Evolutionary conservation across 192 early-diverging fungal species (phyloP), one percentile per base, ranked within the genome.

Genomic region (Linnemannia zychae): DNA sequence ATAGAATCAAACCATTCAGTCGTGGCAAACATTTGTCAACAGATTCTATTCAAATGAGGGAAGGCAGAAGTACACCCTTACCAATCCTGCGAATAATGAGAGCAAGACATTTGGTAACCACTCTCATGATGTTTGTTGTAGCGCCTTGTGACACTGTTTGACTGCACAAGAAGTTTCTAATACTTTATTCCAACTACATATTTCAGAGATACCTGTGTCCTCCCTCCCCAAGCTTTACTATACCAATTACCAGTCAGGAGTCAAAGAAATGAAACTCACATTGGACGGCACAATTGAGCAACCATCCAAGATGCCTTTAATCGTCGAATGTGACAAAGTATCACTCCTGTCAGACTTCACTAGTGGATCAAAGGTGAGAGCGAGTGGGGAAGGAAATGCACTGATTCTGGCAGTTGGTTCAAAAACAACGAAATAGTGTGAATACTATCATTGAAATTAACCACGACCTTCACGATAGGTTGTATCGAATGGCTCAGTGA

Each of bases 211-310:
- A 6, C 33, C 53, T 13, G 57, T 48, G 16, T 33, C 63, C 13
- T 73, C 71, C 20, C 22, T 79, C 18, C 24, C 71, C 37, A 53
- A 72, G 22, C 44, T 48, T 7, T 79, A 72, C n/a, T 16, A 40
- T 22, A 22, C 22, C 31, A 79, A 72, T 33, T 49, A 46, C 24
- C 38, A 47, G 50, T 69, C 77, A 50, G 77, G 71, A 17, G 71
- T 79, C 46, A 63, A 44, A n/a, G 69, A 78, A 47, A 79, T 67
- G 63, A 73, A 40, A 40, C 31, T 79, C 28, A 73, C 77, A 5
- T 53, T 79, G 22, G 77, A 79, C 24, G 40, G 37, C 18, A 40
- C 47, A 7, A n/a, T 79, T 2, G 77, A 49, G 34, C 67, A 33
- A n/a, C 46, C 38, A 22, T 46, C 71, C 13, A 79, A 67, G 50